Evolutionary conservation across 2,329 filamentous ascomycete species (phyloP), one percentile per base, ranked within the genome.

Genomic region (Davidsoniella neocaledoniae): DNA sequence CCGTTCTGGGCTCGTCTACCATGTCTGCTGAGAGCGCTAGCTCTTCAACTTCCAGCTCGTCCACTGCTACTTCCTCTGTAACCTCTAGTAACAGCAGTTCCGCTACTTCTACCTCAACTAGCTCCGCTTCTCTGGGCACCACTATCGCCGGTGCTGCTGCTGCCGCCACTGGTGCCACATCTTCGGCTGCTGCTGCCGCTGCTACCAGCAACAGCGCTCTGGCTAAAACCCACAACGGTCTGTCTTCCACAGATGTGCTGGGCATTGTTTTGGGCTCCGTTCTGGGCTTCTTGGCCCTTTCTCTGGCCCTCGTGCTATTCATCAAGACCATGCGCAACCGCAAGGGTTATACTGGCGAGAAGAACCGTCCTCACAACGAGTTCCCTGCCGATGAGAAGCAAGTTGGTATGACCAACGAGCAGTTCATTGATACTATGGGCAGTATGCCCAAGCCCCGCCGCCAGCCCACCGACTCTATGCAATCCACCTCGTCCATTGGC

Each of bases 261-360:
- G 88, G 85, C 33, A 84, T 85, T 46, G 84, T 84, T 0, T 71
- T 96, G 1, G 87, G 88, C 10, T 79, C 81, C n/a, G 78, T 94
- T 19, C 74, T 84, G 48, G 86, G 83, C 16, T 68, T 86, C 48
- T 78, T 82, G 17, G 65, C 78, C 0, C 60, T 94, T 5, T 67
- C 93, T n/a, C 29, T 50, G 33, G 70, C 83, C 23, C 62, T 84
- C 1, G 61, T 86, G n/a, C 71, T 95, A 17, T 68, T 91, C 46
- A 69, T 83, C 25, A 65, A 49, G 17, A 47, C 16, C 23, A 39
- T 39, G 7, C 51, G 51, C 8, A 42, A 48, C 16, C 43, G 26
- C 25, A 46, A 47, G 43, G 51, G 51, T n/a, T 53, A 53, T 21
- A 53, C 51, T 7, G 51, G 51, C 7, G 51, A 53, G 29, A 50